phyloP scores from a whole-genome alignment of 176 grass and related monocot species.

The Bonia amplexicaulis region DNA sequence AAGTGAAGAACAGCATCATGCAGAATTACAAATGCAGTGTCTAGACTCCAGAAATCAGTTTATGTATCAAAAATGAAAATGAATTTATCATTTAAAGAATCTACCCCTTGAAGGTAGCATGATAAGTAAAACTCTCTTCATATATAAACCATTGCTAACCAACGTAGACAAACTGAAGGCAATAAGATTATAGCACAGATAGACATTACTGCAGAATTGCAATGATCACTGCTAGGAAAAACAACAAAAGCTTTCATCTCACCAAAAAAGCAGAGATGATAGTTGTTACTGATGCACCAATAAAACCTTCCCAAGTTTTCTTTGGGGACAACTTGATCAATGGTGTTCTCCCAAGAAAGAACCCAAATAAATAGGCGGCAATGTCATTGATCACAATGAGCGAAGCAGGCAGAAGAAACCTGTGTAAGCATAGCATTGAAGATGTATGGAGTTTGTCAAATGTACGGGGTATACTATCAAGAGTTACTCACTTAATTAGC shows the following conservation, averaged over 20 bases:
- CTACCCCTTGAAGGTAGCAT: not conserved
- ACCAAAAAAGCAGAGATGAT: slow-evolving; percentile 95
- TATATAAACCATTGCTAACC: slow-evolving; percentile 2
- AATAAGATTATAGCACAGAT: not conserved
- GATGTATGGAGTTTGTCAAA: slow-evolving; percentile 1
- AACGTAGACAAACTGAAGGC: not conserved
- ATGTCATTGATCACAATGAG: slow-evolving; percentile 98
- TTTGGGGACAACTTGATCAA: slow-evolving; percentile 99
- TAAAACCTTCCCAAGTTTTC: slow-evolving; percentile 99
- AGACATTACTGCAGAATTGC: not conserved
- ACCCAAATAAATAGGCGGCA: slow-evolving; percentile 94
- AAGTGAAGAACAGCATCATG: slow-evolving; percentile 12
- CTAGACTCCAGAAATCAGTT: not conserved
- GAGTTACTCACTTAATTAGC: not conserved
- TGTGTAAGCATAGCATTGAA: slow-evolving; percentile 37
- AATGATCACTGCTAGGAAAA: not conserved
- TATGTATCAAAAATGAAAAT: not conserved
- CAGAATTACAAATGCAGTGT: not conserved
- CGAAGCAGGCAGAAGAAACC: slow-evolving; percentile 98
- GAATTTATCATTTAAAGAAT: not conserved
- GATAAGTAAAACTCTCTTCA: not conserved
- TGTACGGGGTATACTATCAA: not conserved
- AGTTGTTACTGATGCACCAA: slow-evolving; percentile 94
- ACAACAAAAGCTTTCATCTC: slow-evolving; percentile 27
- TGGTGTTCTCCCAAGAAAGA: slow-evolving; percentile 95